Conservation (phyloP, 768 basidiomycete species). For the Russula sp. region DNA sequence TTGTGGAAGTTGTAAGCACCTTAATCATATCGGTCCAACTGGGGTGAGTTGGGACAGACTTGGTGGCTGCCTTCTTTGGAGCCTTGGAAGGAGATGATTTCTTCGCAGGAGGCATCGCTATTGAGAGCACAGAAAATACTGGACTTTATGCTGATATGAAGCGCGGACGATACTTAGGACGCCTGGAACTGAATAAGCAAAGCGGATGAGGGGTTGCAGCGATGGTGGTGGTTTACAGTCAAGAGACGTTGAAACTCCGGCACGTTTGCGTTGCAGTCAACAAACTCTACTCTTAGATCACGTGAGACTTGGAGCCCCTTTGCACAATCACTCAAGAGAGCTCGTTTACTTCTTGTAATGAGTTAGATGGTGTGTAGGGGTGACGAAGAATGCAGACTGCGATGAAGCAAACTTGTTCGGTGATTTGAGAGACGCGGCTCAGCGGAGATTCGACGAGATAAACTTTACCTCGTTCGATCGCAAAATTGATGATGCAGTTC, state of each 20-base stretch:
- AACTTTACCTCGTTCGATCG: conserved; percentile 8
- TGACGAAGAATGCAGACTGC: conserved; percentile 1
- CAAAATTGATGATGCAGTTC: not conserved
- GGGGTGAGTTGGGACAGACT: conserved; percentile 48
- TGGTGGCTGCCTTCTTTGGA: conserved; percentile 45
- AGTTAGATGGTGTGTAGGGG: not conserved
- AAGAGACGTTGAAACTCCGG: conserved; percentile 34
- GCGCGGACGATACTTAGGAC: conserved; percentile 28
- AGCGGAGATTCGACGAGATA: conserved; percentile 19
- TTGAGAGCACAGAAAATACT: conserved; percentile 37
- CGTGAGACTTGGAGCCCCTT: conserved; percentile 28
- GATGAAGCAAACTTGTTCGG: conserved; percentile 10
- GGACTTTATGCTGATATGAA: conserved; percentile 27
- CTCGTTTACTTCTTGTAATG: conserved; percentile 3
- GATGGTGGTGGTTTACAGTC: conserved; percentile 50
- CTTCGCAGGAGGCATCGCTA: conserved; percentile 41
- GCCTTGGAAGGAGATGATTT: conserved; percentile 49
- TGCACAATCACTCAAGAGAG: conserved; percentile 13
- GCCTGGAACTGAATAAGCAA: conserved; percentile 29
- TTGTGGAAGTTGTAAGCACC: conserved; percentile 42
- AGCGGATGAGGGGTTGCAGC: conserved; percentile 33
- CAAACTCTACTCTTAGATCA: conserved; percentile 33
- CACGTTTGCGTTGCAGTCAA: conserved; percentile 31
- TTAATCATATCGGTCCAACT: conserved; percentile 80
- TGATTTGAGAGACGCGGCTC: not conserved